Conservation (phyloP, 768 basidiomycete species). For the Phylloporus sp. region DNA sequence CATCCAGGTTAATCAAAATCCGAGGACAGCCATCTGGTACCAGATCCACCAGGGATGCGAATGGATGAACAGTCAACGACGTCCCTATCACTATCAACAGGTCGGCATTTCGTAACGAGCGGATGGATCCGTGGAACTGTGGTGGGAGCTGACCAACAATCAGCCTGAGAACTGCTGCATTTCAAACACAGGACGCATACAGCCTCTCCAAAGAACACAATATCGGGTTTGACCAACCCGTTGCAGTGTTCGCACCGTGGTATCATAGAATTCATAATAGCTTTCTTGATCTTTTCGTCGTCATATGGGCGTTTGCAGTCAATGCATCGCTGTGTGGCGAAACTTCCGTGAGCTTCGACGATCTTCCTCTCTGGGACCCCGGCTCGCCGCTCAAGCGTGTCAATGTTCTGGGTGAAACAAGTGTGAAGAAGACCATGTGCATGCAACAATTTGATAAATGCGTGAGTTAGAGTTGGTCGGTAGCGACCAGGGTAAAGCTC, state of each 20-base stretch:
- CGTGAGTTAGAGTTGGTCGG: conserved; percentile 84
- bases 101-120: conserved; percentile 60
- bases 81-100: conserved; percentile 90
- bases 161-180: neutral
- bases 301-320: conserved; percentile 59
- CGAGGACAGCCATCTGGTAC: conserved; percentile 62
- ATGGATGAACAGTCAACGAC: conserved; percentile 81
- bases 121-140: conserved; percentile 55
- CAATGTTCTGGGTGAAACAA: conserved; percentile 90
- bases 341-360: conserved; percentile 95
- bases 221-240: conserved; percentile 88
- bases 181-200: conserved; percentile 35
- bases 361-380: conserved; percentile 71
- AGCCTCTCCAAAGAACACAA: conserved; percentile 87
- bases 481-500: conserved; percentile 91
- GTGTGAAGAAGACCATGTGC: conserved; percentile 62
- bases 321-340: conserved; percentile 82
- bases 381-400: conserved; percentile 83
- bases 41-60: conserved; percentile 67
- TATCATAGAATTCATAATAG: conserved; percentile 50
- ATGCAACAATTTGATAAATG: conserved; percentile 81
- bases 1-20: conserved; percentile 84
- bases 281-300: conserved; percentile 60
- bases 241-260: conserved; percentile 64
- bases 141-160: conserved; percentile 56